Evolutionary conservation across 805 yeast species (phyloP).

Genomic region (Wickerhamiella dianesei): DNA sequence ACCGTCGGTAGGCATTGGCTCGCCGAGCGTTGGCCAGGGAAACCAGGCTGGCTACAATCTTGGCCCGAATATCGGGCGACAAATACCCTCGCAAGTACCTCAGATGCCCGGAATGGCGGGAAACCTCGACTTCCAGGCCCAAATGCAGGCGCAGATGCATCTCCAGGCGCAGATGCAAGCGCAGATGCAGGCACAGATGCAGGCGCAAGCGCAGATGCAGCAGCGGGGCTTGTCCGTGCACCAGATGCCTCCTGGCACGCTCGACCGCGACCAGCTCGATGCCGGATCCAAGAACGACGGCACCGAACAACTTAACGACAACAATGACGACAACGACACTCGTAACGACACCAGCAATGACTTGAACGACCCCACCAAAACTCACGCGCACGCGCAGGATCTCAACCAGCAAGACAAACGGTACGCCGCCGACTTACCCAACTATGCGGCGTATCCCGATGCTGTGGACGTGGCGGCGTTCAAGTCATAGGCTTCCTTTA

Average conservation of each 20-base stretch:
- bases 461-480: not conserved
- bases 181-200: not conserved
- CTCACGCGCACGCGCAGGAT: not conserved
- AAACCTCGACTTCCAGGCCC: not conserved
- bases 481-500: not conserved
- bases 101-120: not conserved
- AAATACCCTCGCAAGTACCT: not conserved
- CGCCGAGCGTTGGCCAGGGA: not conserved
- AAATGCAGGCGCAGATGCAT: not conserved
- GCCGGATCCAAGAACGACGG: not conserved
- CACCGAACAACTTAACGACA: not conserved
- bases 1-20: not conserved
- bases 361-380: not conserved
- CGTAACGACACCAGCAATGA: not conserved
- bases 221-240: not conserved
- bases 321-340: not conserved
- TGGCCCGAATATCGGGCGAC: too few species aligned
- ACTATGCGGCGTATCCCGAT: conserved; percentile 1
- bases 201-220: not conserved
- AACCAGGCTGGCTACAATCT: too few species aligned
- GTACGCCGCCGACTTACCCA: not conserved
- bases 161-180: not conserved
- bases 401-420: not conserved
- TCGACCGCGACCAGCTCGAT: not conserved
- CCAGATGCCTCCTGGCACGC: not conserved